Conservation (phyloP, 805 yeast species). For the Zygotorulaspora florentina region DNA sequence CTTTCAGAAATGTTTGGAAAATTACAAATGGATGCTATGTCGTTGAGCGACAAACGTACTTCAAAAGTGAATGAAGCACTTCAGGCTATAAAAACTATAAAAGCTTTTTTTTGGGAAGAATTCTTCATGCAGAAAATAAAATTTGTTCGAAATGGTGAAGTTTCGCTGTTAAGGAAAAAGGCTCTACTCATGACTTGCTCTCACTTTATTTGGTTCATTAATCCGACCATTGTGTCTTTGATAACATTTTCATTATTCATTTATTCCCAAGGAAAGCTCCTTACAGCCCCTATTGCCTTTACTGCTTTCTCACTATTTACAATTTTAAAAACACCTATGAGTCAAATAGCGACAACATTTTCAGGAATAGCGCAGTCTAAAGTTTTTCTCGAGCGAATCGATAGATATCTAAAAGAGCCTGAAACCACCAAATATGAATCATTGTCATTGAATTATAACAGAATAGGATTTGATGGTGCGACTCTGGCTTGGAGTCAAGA, state of each 20-base stretch:
- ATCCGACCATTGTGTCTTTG: conserved; percentile 74
- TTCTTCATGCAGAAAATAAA: conserved; percentile 64
- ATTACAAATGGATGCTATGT: conserved; percentile 65
- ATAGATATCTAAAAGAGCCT: conserved; percentile 66
- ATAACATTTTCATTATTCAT: conserved; percentile 74
- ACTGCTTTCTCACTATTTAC: conserved; percentile 81
- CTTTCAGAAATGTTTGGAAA: conserved; percentile 54
- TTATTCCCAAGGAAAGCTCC: conserved; percentile 53
- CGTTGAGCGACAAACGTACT: conserved; percentile 78
- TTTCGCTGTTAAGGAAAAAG: conserved; percentile 50
- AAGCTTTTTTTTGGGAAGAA: conserved; percentile 89
- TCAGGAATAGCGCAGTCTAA: conserved; percentile 75
- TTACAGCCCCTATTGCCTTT: conserved; percentile 86
- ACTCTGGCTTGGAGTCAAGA: conserved; percentile 63
- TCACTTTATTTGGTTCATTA: conserved; percentile 62
- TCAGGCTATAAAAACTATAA: conserved; percentile 81
- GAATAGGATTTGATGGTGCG: conserved; percentile 72
- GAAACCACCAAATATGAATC: conserved; percentile 82
- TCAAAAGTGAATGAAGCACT: conserved; percentile 84
- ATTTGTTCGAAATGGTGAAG: conserved; percentile 66
- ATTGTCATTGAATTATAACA: conserved; percentile 46
- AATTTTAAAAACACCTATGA: conserved; percentile 73
- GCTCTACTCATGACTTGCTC: conserved; percentile 57
- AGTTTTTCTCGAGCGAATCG: conserved; percentile 81
- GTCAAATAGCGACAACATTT: conserved; percentile 78